Percentiles rank a stretch among this genome's conserved stretches.
Conservation (phyloP, 805 yeast genomes). For the Pichia deserticola region DNA sequence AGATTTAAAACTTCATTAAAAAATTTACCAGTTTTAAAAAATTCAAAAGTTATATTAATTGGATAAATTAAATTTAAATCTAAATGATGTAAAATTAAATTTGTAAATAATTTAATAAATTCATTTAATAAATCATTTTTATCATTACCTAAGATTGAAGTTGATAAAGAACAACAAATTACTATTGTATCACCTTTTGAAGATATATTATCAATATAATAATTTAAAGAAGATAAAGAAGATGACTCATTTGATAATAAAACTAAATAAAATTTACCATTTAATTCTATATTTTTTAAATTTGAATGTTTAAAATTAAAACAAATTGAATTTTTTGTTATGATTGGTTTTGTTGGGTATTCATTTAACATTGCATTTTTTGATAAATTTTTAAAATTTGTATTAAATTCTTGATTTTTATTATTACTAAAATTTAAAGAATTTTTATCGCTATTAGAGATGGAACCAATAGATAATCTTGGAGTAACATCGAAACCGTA, state of each 20-base stretch:
- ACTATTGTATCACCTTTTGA: constrained; percentile 61
- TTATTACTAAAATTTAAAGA: constrained; percentile 5
- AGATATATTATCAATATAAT: constrained; percentile 43
- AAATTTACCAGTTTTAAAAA: constrained; percentile 42
- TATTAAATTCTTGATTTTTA: background rate
- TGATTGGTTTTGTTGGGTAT: constrained; percentile 30
- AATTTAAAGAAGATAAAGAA: constrained; percentile 72
- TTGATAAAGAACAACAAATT: constrained; percentile 30
- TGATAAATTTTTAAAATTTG: constrained; percentile 8
- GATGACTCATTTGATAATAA: constrained; percentile 59
- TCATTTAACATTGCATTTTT: constrained; percentile 16
- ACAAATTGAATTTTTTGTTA: constrained; percentile 27
- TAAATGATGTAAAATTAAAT: constrained; percentile 29
- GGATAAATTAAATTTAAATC: constrained; percentile 27
- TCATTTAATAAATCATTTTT: constrained; percentile 16
- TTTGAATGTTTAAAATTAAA: constrained; percentile 39
- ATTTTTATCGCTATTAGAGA: constrained; percentile 11
- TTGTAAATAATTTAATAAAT: constrained; percentile 31
- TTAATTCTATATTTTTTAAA: constrained; percentile 16
- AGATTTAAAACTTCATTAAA: constrained; percentile 47
- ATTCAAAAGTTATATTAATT: constrained; percentile 48
- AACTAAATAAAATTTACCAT: constrained; percentile 31
- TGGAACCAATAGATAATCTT: constrained; percentile 10
- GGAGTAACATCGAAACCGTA: constrained; percentile 11
- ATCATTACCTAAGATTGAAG: constrained; percentile 10